Conservation (phyloP, 2,329 filamentous ascomycete species). For the Fusarium sp. region DNA sequence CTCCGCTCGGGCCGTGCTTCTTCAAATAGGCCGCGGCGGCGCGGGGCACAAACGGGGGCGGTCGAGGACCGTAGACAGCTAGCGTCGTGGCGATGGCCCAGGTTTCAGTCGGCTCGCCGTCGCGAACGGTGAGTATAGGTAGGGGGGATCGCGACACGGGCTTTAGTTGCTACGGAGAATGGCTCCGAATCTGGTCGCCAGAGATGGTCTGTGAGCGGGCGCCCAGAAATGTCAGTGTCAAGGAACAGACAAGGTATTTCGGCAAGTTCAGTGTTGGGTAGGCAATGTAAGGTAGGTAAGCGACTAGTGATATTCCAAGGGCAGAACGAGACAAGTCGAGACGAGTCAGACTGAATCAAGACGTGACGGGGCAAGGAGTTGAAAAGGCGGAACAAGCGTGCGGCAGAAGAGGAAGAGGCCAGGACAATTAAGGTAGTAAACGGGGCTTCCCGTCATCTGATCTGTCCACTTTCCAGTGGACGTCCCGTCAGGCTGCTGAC, state of each 20-base stretch:
- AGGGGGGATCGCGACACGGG: constrained; percentile 36
- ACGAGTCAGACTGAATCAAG: constrained; percentile 16
- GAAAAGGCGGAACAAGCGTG: constrained; percentile 18
- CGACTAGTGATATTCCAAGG: constrained; percentile 7
- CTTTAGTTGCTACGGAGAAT: constrained; percentile 19
- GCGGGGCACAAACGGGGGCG: constrained; percentile 40
- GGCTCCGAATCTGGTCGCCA: constrained; percentile 12
- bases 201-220: constrained; percentile 19
- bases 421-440: background rate
- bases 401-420: background rate
- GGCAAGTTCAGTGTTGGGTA: background rate
- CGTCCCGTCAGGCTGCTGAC: constrained; percentile 33
- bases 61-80: constrained; percentile 28
- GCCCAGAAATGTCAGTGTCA: constrained; percentile 17
- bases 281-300: background rate
- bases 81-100: constrained; percentile 39
- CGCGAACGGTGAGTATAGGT: constrained; percentile 42
- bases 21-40: constrained; percentile 39
- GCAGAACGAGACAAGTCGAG: constrained; percentile 33
- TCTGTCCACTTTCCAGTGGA: constrained; percentile 21
- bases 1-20: constrained; percentile 40
- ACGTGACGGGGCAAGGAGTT: constrained; percentile 3
- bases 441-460: constrained; percentile 34
- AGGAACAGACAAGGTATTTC: constrained; percentile 11
- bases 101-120: constrained; percentile 44